phyloP scores from a whole-genome alignment of 495 filamentous ascomycete genomes.

The Tuber aestivum region DNA sequence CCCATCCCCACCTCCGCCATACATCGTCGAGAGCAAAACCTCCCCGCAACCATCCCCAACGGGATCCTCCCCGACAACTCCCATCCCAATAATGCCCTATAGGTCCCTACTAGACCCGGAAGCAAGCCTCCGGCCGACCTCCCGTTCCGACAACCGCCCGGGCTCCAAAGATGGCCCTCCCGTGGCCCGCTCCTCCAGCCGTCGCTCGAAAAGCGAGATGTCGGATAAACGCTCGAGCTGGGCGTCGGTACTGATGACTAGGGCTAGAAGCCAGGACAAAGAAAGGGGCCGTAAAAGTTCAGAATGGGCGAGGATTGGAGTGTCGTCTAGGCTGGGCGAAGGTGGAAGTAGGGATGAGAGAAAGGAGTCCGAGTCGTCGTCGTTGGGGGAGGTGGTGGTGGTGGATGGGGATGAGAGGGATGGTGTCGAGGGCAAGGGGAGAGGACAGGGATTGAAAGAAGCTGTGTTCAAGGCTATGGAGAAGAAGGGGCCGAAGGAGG shows the following conservation, averaged over 20 bases:
- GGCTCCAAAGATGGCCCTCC: conserved; percentile 17
- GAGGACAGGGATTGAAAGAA: conserved; percentile 45
- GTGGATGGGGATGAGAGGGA: conserved; percentile 43
- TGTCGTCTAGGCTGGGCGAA: conserved; percentile 41
- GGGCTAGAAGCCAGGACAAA: conserved; percentile 50
- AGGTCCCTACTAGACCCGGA: background rate
- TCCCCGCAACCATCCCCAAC: conserved; percentile 10
- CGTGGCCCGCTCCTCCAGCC: background rate
- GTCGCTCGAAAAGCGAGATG: conserved; percentile 30
- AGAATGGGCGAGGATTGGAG: conserved; percentile 44
- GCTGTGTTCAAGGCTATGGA: conserved; percentile 47
- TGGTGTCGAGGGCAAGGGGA: conserved; percentile 44
- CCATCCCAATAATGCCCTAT: background rate
- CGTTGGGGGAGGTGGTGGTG: conserved; percentile 48
- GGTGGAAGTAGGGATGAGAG: conserved; percentile 18
- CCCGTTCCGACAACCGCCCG: conserved; percentile 22
- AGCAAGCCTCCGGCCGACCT: conserved; percentile 18
- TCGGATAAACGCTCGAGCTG: conserved; percentile 32
- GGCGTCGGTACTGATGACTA: conserved; percentile 23
- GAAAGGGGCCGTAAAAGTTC: conserved; percentile 43
- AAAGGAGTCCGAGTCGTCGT: conserved; percentile 43
- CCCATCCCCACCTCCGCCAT: conserved; percentile 28
- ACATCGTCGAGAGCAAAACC: conserved; percentile 15
- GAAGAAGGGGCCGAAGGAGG: conserved; percentile 18
- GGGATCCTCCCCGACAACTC: background rate